phyloP scores from a whole-genome alignment of 768 basidiomycete species.

The Lepiota brunneoincarnata region DNA sequence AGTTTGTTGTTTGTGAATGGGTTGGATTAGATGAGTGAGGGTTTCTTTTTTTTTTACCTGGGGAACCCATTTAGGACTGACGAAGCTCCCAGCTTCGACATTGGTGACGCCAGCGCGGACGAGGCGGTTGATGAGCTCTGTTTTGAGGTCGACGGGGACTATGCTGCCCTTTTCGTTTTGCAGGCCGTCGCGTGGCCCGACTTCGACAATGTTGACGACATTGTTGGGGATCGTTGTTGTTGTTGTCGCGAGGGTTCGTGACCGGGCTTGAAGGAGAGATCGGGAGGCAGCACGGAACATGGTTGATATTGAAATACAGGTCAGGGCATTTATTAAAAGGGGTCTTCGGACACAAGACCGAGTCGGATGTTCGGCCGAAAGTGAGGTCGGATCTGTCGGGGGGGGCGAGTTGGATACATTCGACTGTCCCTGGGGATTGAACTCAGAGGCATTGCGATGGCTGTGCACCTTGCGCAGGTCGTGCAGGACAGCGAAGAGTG shows the following conservation, averaged over 20 bases:
- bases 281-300: slow-evolving; percentile 5
- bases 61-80: slow-evolving; percentile 91
- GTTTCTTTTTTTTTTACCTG: too few relatives aligned
- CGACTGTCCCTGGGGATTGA: too few relatives aligned
- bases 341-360: slow-evolving; percentile 7
- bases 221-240: slow-evolving; percentile 26
- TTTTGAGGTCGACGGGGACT: slow-evolving; percentile 71
- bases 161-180: slow-evolving; percentile 77
- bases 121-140: slow-evolving; percentile 76
- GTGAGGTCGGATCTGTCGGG: too few relatives aligned
- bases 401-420: too few relatives aligned
- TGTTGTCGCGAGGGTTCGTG: slow-evolving; percentile 3
- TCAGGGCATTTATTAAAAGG: too few relatives aligned
- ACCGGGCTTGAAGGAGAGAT: background rate
- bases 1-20: too few relatives aligned
- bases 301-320: too few relatives aligned
- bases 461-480: too few relatives aligned
- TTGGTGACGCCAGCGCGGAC: slow-evolving; percentile 61
- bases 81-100: slow-evolving; percentile 88
- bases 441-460: too few relatives aligned
- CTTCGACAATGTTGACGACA: slow-evolving; percentile 76
- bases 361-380: background rate
- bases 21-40: too few relatives aligned
- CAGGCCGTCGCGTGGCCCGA: slow-evolving; percentile 87
- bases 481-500: too few relatives aligned